Evolutionary conservation across 768 basidiomycete genomes (phyloP), one percentile per base, ranked within the genome.

Genomic region (Rhodosporidiobolus sp.): DNA sequence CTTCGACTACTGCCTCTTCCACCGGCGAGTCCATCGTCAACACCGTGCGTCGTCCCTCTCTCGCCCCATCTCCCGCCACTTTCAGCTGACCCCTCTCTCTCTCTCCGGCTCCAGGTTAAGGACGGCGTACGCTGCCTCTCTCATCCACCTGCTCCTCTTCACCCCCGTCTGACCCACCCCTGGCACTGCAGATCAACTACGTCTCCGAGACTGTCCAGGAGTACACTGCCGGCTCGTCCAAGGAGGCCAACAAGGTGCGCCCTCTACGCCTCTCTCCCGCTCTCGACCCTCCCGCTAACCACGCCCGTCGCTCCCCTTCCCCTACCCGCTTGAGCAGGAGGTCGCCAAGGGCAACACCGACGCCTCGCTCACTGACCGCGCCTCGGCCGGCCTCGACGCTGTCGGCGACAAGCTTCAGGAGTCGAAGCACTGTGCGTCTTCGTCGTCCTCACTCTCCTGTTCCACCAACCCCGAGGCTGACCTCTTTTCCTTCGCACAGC

Each of bases 291-390:
- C 32, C 11, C 6, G 12, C 12, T 11, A n/a, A n/a, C 22, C 3
- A 19, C n/a, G 16, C 20, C 48, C 11, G 10, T 14, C 20, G 3
- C 20, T 32, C 11, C 5, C 53, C n/a, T n/a, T 45, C n/a, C 10
- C 28, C 14, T 54, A 30, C 35, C 43, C 8, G 17, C 5, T 34
- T 43, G 22, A 17, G 19, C 46, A 69, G 74, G 74, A 75, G 60
- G 46, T 75, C 8, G 74, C 74, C 46, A 75, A 75, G 74, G 74
- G 74, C 34, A 48, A 75, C 69, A 68, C 74, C 30, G 34, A 65
- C 66, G 69, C 66, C 32, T 57, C 57, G 1, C 45, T 75, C 48
- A 35, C 57, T 20, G 66, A 71, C 69, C 69, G 74, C 26, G 69
- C 46, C 38, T 68, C 74, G 32, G 74, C 74, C n/a, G 74, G 69